Conservation (phyloP, 2,329 filamentous ascomycete species). For the Zasmidium citrigriseum region DNA sequence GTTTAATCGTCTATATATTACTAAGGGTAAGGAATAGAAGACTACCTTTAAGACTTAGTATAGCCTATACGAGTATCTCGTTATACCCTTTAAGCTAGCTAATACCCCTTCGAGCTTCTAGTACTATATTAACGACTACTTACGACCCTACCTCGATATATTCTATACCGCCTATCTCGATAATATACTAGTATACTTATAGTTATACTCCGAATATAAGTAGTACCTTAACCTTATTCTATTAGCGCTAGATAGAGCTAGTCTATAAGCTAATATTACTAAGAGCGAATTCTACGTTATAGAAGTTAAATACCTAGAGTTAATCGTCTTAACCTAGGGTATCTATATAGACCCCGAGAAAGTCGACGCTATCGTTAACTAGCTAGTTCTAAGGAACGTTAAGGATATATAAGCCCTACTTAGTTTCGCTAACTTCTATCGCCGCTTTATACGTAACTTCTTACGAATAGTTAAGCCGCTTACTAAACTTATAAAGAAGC, state of each 20-base stretch:
- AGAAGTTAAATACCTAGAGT: conserved; percentile 20
- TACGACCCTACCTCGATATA: conserved; percentile 16
- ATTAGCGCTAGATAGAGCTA: conserved; percentile 6
- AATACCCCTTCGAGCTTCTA: conserved; percentile 27
- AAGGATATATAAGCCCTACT: conserved; percentile 5
- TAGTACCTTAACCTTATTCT: conserved; percentile 25
- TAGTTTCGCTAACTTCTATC: not conserved
- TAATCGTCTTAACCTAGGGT: conserved; percentile 4
- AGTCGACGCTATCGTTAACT: not conserved
- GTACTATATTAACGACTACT: conserved; percentile 25
- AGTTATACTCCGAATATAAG: conserved; percentile 6
- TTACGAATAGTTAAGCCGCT: not conserved
- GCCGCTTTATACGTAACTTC: not conserved
- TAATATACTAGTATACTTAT: conserved; percentile 9
- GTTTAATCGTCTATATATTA: conserved; percentile 13
- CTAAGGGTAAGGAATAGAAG: conserved; percentile 9
- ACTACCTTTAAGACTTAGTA: conserved; percentile 12
- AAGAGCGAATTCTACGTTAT: conserved; percentile 23
- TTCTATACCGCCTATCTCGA: conserved; percentile 5
- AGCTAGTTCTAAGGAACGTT: not conserved
- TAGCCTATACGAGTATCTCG: conserved; percentile 12
- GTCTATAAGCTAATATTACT: conserved; percentile 20
- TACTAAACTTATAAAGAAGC: not conserved
- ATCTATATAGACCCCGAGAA: not conserved
- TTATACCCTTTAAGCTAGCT: conserved; percentile 10